A percentile compares a stretch with the other conserved stretches of the same genome.
These are phyloP conservation scores for Colletotrichum siamense DNA, from an alignment of 2,329 filamentous ascomycete genomes.

Conservation along the genomic window DNA sequence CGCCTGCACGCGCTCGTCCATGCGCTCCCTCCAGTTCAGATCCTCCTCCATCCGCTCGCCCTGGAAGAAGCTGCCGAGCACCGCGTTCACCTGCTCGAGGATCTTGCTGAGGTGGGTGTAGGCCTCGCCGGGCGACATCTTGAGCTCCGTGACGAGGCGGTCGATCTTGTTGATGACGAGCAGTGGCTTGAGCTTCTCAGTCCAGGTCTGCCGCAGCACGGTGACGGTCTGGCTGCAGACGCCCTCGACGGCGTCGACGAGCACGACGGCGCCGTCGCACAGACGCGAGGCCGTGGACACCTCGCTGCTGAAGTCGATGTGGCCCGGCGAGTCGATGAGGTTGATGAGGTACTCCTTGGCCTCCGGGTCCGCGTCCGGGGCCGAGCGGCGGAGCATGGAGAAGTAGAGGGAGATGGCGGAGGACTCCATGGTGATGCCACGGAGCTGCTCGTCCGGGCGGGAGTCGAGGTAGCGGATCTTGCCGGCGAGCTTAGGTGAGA, in stretches of 20 bases:
- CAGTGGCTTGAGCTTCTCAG: constrained; percentile 91
- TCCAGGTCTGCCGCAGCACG: constrained; percentile 92
- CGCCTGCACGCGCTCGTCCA: constrained; percentile 84
- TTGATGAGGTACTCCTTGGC: constrained; percentile 95
- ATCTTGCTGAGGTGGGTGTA: constrained; percentile 89
- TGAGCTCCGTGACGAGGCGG: constrained; percentile 88
- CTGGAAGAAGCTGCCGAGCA: constrained; percentile 96
- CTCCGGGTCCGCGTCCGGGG: constrained; percentile 71
- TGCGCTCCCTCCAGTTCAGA: constrained; percentile 89
- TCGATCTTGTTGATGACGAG: constrained; percentile 99
- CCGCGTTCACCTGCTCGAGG: constrained; percentile 94
- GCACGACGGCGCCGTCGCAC: constrained; percentile 91
- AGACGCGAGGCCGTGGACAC: constrained; percentile 94
- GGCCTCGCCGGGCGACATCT: constrained; percentile 90
- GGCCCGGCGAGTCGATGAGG: constrained; percentile 95
- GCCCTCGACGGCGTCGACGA: constrained; percentile 96
- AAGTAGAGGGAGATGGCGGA: constrained; percentile 97
- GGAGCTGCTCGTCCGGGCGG: constrained; percentile 90
- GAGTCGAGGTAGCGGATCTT: constrained; percentile 99
- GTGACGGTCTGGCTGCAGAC: constrained; percentile 99
- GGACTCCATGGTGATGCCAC: constrained; percentile 99
- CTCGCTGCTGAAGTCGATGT: constrained; percentile 98
- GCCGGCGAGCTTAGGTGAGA: constrained; percentile 94
- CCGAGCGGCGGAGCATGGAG: constrained; percentile 80
- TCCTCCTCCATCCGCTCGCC: constrained; percentile 99